phyloP scores from a whole-genome alignment of 176 grass and related monocot genomes.

The Aechmea fasciata region DNA sequence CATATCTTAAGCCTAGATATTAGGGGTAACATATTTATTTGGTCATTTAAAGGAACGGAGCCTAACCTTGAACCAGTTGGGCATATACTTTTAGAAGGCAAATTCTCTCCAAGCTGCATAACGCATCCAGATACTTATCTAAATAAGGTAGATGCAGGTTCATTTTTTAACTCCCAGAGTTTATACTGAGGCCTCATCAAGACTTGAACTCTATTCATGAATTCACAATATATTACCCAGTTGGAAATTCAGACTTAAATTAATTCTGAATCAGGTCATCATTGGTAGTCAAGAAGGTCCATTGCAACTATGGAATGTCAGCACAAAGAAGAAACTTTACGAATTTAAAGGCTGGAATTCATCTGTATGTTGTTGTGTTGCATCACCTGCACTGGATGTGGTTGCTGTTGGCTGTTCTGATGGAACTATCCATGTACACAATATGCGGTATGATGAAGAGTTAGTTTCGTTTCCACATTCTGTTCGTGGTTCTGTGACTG shows the following conservation, averaged over 20 bases:
- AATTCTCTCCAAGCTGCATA: conserved; percentile 70
- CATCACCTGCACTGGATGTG: conserved; percentile 85
- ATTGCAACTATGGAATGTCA: conserved; percentile 90
- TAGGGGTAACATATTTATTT: conserved; percentile 73
- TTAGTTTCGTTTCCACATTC: conserved; percentile 83
- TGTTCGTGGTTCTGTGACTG: conserved; percentile 79
- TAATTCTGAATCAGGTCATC: conserved; percentile 44
- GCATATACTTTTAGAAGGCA: conserved; percentile 60
- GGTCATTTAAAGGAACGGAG: conserved; percentile 66
- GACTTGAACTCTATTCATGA: background rate
- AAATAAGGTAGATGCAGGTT: conserved; percentile 60
- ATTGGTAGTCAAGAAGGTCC: conserved; percentile 83
- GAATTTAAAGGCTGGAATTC: conserved; percentile 90
- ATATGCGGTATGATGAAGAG: conserved; percentile 70
- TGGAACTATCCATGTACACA: conserved; percentile 85
- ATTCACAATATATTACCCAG: conserved; percentile 9
- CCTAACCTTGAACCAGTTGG: conserved; percentile 63
- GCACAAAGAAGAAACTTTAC: conserved; percentile 65
- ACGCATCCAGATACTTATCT: conserved; percentile 98
- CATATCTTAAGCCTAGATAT: conserved; percentile 71
- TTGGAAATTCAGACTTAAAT: conserved; percentile 11
- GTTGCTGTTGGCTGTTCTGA: conserved; percentile 77
- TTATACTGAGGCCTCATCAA: conserved; percentile 7
- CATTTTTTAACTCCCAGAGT: background rate
- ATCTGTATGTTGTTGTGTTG: conserved; percentile 64